phyloP scores from a whole-genome alignment of 2,329 filamentous ascomycete genomes.

The Zasmidium angulare region DNA sequence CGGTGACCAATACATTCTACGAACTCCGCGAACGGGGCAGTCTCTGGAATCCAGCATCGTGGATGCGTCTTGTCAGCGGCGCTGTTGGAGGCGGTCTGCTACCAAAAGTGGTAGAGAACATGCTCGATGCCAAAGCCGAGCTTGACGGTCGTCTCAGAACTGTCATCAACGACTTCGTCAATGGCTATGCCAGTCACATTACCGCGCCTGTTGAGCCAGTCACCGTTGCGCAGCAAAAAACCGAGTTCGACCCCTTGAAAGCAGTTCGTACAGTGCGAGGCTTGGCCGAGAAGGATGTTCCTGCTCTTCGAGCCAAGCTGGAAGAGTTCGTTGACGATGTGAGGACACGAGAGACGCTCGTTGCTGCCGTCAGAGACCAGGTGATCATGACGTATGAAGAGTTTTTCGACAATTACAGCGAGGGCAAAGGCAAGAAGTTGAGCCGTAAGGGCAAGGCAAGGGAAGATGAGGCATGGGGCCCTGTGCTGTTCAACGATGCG shows the following conservation, averaged over 20 bases:
- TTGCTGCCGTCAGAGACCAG: constrained; percentile 64
- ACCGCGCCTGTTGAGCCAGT: constrained; percentile 44
- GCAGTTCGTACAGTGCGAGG: constrained; percentile 48
- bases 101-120: constrained; percentile 67
- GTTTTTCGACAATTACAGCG: constrained; percentile 58
- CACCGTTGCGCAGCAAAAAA: constrained; percentile 20
- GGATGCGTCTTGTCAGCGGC: constrained; percentile 57
- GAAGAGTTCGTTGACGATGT: constrained; percentile 64
- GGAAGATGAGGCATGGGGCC: constrained; percentile 64
- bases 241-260: constrained; percentile 32
- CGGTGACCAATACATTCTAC: constrained; percentile 65
- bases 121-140: constrained; percentile 70
- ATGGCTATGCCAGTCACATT: constrained; percentile 57
- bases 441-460: constrained; percentile 59
- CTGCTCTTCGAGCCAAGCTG: constrained; percentile 55
- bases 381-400: constrained; percentile 63
- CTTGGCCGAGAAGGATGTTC: constrained; percentile 59
- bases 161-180: constrained; percentile 67
- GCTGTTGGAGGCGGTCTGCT: constrained; percentile 50
- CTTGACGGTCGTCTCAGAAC: constrained; percentile 62
- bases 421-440: constrained; percentile 34
- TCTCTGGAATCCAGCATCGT: constrained; percentile 64
- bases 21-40: constrained; percentile 64
- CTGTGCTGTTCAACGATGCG: constrained; percentile 64
- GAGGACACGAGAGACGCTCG: constrained; percentile 65